Base-by-base conservation (phyloP, 441 rosid genomes). In the California macrophylla region DNA sequence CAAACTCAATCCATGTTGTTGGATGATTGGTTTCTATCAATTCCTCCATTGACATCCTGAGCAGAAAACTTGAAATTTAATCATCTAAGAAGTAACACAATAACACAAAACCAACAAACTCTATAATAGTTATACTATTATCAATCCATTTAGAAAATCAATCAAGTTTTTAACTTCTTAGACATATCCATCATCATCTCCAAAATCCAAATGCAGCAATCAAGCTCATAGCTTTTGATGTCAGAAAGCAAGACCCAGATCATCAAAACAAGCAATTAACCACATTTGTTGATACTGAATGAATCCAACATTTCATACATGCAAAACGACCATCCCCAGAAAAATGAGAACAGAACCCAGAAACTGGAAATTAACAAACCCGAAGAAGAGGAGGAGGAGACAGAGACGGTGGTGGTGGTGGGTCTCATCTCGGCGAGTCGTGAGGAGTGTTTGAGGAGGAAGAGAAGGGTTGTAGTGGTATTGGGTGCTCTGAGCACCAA, bases 1-100 rank as follows among this genome's bases (percentile, higher is more conserved):
- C 97, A 56, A 93, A 93, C 71, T 92, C 96, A 69, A 85, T 71
- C 98, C 98, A 93, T 2, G 94, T 82, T 67, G 88, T 84, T 29
- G 96, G 97, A 69, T 93, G 94, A 78, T 93, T 87, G 83, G 83
- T 73, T 32, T 85, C 92, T 13, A 93, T 75, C 25, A 93, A 80
- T 69, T 89, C 88, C 82, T 86, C 73, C 75, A 90, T 75, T 42
- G 97, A 76, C 97, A 90, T 86, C 66, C 96, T 93, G 87, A 68
- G 64, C 76, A 78, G 28, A 63, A 70, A 81, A 70, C 26, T 42
- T 65, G 5, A 29, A 62, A 69, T 65, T 52, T 56, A 65, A 73
- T 76, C 52, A 81, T 38, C 73, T n/a, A 65, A 70, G 6, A 9
- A 8, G 64, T 28, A 63, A 29, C 61, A 25, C 12, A 20, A 3